Conservation (phyloP, 371 early-diverging fungal genomes). For the Capniomyces stellatus region DNA sequence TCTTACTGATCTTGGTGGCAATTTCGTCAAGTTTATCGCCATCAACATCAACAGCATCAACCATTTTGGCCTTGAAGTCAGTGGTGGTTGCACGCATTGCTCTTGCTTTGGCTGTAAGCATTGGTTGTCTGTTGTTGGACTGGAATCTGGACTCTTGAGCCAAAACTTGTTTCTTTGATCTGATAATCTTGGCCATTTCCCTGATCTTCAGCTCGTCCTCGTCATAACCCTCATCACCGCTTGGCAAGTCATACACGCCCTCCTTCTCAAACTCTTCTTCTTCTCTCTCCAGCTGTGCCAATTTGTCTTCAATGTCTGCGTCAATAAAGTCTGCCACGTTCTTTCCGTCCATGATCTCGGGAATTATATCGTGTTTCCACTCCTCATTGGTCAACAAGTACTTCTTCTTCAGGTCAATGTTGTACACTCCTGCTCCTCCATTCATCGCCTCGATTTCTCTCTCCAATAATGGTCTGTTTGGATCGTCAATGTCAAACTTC, state of each 20-base stretch:
- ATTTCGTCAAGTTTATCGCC: constrained; percentile 10
- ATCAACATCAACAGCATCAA: constrained; percentile 42
- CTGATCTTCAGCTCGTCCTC: constrained; percentile 16
- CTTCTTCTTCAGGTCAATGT: constrained; percentile 74
- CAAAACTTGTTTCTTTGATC: constrained; percentile 68
- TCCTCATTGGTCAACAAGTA: constrained; percentile 71
- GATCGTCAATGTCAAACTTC: constrained; percentile 36
- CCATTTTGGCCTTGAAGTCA: constrained; percentile 34
- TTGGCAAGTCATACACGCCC: constrained; percentile 83
- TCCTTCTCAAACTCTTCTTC: constrained; percentile 83
- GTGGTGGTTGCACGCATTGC: constrained; percentile 28
- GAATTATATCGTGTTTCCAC: constrained; percentile 97
- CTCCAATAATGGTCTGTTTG: constrained; percentile 65
- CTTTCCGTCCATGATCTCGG: constrained; percentile 99
- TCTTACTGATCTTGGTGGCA: neutral
- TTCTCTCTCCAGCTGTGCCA: constrained; percentile 91
- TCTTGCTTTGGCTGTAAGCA: constrained; percentile 24
- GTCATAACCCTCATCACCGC: constrained; percentile 14
- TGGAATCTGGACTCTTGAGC: constrained; percentile 49
- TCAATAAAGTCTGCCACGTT: constrained; percentile 99
- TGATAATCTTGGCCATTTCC: constrained; percentile 60
- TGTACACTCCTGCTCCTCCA: constrained; percentile 95
- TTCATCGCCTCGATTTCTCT: constrained; percentile 73
- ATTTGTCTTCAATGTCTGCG: constrained; percentile 87
- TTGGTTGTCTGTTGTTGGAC: constrained; percentile 47